Evolutionary conservation across 441 rosid genomes (phyloP).

Genomic region (Aquilaria agallochum): DNA sequence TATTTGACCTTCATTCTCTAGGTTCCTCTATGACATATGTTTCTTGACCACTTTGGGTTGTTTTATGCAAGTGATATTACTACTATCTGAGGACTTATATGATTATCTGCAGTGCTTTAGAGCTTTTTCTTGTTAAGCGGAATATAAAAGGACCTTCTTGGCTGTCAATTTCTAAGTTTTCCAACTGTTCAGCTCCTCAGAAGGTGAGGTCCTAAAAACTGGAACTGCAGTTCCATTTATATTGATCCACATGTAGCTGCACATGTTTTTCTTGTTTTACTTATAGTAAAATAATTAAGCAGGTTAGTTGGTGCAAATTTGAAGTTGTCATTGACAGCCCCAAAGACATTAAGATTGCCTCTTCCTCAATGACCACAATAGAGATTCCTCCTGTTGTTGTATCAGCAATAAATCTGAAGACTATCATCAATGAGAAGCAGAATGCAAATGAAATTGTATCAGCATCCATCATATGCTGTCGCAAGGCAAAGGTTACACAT

Average conservation of each 20-base stretch:
- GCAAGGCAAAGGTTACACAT: conserved; percentile 84
- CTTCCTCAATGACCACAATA: conserved; percentile 40
- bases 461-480: conserved; percentile 89
- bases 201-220: conserved; percentile 48
- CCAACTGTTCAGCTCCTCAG: conserved; percentile 62
- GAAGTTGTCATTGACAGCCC: conserved; percentile 73
- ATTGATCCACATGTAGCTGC: conserved; percentile 5
- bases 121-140: conserved; percentile 89
- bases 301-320: conserved; percentile 99
- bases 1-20: too few relatives aligned
- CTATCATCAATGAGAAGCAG: conserved; percentile 75
- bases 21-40: too few relatives aligned
- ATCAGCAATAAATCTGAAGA: conserved; percentile 91
- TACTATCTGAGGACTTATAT: conserved; percentile 2
- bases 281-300: conserved; percentile 25
- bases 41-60: too few relatives aligned
- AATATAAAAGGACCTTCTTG: conserved; percentile 93
- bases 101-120: conserved; percentile 77
- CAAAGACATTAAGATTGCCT: conserved; percentile 51
- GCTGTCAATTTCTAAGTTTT: conserved; percentile 77
- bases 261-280: conserved; percentile 15
- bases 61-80: too few relatives aligned
- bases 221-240: conserved; percentile 10
- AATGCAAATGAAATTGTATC: conserved; percentile 84
- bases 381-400: conserved; percentile 88